Evolutionary conservation across 2,329 filamentous ascomycete species (phyloP), one percentile per base, ranked within the genome.

Genomic region (Clonostachys rhizophaga): DNA sequence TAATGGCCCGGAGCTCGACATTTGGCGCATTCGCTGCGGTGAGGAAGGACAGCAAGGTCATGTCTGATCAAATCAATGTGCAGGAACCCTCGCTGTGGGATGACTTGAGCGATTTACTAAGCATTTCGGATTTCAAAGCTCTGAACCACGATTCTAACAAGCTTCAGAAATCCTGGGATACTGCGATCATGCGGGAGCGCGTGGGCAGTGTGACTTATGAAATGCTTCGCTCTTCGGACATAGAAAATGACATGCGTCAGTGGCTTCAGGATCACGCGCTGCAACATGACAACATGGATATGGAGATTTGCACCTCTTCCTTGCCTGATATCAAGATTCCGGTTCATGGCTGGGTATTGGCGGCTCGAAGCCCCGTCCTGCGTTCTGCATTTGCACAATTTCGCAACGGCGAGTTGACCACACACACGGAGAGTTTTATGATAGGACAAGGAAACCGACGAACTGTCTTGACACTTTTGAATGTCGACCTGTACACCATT

Each of bases 1-100:
- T 87, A 34, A 84, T 85, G 5, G 91, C 97, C 8, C 80, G 91
- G 54, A 92, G 91, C 55, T 97, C 94, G 34, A 81, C 86, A 0
- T 95, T 89, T 65, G 94, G 94, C 5, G 89, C 92, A 0, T 97
- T 92, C 70, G 88, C 90, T 34, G 91, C 90, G 4, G 79, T 96
- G 42, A 83, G 94, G 42, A 86, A 87, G 58, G 91, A 96, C 57
- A 89, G 84, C 52, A 84, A 91, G 59, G 83, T 95, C 30, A 89
- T 91, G 47, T 83, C 81, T 45, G 83, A 86, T 36, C 75, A 81
- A 53, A 83, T 96, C 36, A 68, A 72, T 10, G 76, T 95, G 34
- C 75, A 79, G 34, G 74, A 77, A n/a, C 81, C 82, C 48, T 80
- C 74, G 0, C 68, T 97, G 2, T 90, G 87, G 85, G 74, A 85